Evolutionary conservation across 2,329 filamentous ascomycete genomes (phyloP).

Genomic region (Pyrenophora teres): DNA sequence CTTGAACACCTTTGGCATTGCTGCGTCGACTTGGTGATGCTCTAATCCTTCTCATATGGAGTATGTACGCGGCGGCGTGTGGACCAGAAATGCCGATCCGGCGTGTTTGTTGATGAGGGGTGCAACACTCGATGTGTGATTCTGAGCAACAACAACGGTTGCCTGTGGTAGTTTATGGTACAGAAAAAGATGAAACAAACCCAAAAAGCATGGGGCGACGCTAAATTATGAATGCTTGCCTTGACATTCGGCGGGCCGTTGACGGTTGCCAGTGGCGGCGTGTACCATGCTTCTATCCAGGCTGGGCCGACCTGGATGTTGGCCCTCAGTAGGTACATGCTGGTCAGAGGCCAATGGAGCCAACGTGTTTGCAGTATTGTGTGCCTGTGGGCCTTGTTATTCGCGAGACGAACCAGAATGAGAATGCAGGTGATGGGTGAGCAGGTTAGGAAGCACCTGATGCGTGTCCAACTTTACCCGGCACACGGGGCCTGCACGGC

Average conservation of each 20-base stretch:
- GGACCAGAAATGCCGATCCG: neutral
- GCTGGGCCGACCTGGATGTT: conserved; percentile 16
- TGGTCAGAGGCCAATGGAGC: conserved; percentile 27
- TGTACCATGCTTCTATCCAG: conserved; percentile 13
- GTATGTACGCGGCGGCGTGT: too few species aligned
- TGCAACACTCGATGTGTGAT: neutral
- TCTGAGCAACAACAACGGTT: neutral
- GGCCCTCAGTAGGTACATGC: conserved; percentile 8
- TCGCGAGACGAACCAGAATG: conserved; percentile 16
- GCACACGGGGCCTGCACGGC: conserved; percentile 25
- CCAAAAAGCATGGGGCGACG: conserved; percentile 1
- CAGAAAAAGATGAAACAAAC: neutral
- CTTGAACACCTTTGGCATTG: conserved; percentile 33
- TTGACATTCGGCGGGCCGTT: conserved; percentile 14
- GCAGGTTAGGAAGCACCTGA: conserved; percentile 15
- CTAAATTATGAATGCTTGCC: conserved; percentile 17
- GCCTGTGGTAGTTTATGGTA: neutral
- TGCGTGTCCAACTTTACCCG: conserved; percentile 36
- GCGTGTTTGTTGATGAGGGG: neutral
- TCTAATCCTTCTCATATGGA: conserved; percentile 1
- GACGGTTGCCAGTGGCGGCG: conserved; percentile 18
- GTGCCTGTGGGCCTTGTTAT: conserved; percentile 12
- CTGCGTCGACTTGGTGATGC: conserved; percentile 6
- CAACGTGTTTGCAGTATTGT: conserved; percentile 16
- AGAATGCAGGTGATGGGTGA: conserved; percentile 17